Evolutionary conservation across 768 basidiomycete genomes (phyloP).

Genomic region (Fomitopsis pulvina): DNA sequence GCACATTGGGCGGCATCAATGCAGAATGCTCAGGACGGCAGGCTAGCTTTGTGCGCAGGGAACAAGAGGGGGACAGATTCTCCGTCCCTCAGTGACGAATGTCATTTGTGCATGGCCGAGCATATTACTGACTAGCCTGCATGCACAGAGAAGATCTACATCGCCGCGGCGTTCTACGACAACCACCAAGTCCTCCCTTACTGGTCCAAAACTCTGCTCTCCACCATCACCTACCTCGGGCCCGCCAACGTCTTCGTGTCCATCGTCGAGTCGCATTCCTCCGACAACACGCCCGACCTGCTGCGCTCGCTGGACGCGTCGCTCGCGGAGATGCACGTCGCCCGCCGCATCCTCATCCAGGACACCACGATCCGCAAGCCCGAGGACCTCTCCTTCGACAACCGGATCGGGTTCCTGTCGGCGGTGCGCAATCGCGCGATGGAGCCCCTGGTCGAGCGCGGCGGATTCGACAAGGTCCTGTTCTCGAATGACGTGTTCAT

Average conservation of each 20-base stretch:
- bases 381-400: slow-evolving; percentile 19
- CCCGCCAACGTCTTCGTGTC: slow-evolving; percentile 36
- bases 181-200: slow-evolving; percentile 32
- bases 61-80: not conserved
- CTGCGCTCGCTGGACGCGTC: slow-evolving; percentile 22
- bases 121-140: not conserved
- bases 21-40: too few relatives aligned
- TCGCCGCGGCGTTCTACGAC: slow-evolving; percentile 36
- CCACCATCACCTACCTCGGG: slow-evolving; percentile 33
- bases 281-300: slow-evolving; percentile 25
- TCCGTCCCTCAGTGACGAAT: too few relatives aligned
- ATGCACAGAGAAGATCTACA: slow-evolving; percentile 25
- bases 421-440: slow-evolving; percentile 35
- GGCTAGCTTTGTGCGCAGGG: not conserved
- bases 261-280: slow-evolving; percentile 33
- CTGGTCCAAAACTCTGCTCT: slow-evolving; percentile 30
- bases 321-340: slow-evolving; percentile 21
- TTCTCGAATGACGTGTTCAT: slow-evolving; percentile 38
- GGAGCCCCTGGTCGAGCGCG: slow-evolving; percentile 30
- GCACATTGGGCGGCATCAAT: not conserved
- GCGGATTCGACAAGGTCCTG: slow-evolving; percentile 32
- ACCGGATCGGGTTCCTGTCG: slow-evolving; percentile 32
- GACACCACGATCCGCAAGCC: slow-evolving; percentile 19
- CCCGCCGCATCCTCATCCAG: slow-evolving; percentile 24
- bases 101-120: too few relatives aligned